Conservation (phyloP, 306 rosid species). For the Senna tora region DNA sequence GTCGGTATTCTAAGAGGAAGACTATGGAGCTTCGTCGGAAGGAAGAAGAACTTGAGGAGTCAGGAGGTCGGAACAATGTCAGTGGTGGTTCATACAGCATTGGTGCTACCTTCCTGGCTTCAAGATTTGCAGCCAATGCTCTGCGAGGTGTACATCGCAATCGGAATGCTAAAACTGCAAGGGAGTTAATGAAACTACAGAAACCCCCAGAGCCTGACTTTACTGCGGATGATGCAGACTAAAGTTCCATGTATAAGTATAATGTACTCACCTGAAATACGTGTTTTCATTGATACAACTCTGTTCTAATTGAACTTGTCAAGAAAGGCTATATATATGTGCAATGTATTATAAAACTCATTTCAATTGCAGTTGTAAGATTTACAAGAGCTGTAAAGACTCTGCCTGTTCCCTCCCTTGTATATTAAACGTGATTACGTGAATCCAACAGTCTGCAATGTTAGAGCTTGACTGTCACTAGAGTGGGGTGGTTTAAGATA, state of each 20-base stretch:
- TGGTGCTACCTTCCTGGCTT: slow-evolving; percentile 77
- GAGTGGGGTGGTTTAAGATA: too few species aligned
- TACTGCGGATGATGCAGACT: slow-evolving; percentile 68
- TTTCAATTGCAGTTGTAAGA: slow-evolving; percentile 26
- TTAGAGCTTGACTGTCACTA: not conserved
- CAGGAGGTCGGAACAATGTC: slow-evolving; percentile 45
- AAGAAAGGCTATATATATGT: slow-evolving; percentile 8
- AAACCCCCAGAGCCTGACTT: slow-evolving; percentile 95
- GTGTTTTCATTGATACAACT: slow-evolving; percentile 28
- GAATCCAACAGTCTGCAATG: not conserved
- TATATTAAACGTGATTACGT: not conserved
- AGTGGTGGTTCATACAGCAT: slow-evolving; percentile 60
- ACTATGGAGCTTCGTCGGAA: slow-evolving; percentile 61
- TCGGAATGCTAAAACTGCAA: slow-evolving; percentile 72
- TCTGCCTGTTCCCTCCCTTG: not conserved
- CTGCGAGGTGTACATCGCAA: slow-evolving; percentile 81
- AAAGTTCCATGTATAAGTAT: slow-evolving; percentile 34
- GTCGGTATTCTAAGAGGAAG: slow-evolving; percentile 78
- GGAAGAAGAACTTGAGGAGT: slow-evolving; percentile 64
- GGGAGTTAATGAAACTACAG: slow-evolving; percentile 74
- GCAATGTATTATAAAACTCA: slow-evolving; percentile 27
- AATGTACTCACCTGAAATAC: slow-evolving; percentile 18
- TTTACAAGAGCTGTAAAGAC: not conserved
- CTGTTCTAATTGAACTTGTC: not conserved
- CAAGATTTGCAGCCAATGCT: slow-evolving; percentile 83